Evolutionary conservation across 371 early-diverging fungal species (phyloP), one percentile per base, ranked within the genome.

Genomic region (Coemansia sp.): DNA sequence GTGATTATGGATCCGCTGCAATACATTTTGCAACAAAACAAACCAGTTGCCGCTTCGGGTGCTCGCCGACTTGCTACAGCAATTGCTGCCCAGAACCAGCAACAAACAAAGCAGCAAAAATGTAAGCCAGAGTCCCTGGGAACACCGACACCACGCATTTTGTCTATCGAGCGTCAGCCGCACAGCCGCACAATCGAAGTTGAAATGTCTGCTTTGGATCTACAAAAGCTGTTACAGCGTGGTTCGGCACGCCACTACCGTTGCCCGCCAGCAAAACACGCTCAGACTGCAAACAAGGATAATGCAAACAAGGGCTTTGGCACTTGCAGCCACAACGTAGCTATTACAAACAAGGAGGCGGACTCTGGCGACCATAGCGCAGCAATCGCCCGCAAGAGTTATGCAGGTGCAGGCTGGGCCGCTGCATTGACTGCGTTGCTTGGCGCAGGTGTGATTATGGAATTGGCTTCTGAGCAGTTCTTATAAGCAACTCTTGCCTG

Each of bases 1-100:
- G 33, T 18, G 55, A 33, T 61, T 16, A 56, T 69, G 47, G 70
- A 70, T 23, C 70, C 66, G 16, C 56, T 70, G 14, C 70, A 70
- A 42, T 70, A 47, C 51, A 66, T 71, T 26, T 28, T 65, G 40
- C 58, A 40, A 11, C 39, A 18, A 5, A 39, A 26, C 33, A 12
- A 23, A 16, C n/a, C 40, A 4, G 4, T 23, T 30, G 11, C 21
- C 40, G 48, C 21, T 8, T 47, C 42, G 25, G 50, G 33, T 37
- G 59, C 64, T 51, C 64, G 21, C 18, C 39, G 30, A 23, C 54
- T 26, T n/a, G 21, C 62, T 28, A 42, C 55, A 12, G 7, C 56
- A 18, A 33, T 33, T 8, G 44, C 63, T 47, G 20, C 16, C 26
- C 51, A 37, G n/a, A 21, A 18, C 14, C 48, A 48, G 30, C 44